Evolutionary conservation across 2,329 filamentous ascomycete species (phyloP).

Genomic region (Fusarium tuaranense): DNA sequence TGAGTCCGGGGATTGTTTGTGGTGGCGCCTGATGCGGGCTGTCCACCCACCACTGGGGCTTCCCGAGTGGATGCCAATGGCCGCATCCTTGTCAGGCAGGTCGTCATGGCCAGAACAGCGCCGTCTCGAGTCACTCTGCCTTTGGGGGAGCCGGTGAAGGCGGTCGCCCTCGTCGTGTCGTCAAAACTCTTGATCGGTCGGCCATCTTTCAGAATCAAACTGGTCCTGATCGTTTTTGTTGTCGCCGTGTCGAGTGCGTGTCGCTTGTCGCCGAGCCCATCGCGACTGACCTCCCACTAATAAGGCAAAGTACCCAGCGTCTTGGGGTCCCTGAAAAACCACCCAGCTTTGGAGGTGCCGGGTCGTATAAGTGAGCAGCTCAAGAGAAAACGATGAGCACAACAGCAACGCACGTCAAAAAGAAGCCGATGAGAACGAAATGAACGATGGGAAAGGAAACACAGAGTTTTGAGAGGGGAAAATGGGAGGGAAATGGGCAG

Average conservation of each 20-base stretch:
- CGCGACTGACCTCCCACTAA: conserved; percentile 23
- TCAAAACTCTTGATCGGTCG: conserved; percentile 18
- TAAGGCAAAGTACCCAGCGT: conserved; percentile 16
- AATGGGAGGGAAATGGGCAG: conserved; percentile 45
- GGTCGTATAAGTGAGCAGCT: conserved; percentile 43
- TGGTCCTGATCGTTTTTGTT: conserved; percentile 13
- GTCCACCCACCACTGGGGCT: conserved; percentile 46
- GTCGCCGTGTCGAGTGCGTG: conserved; percentile 7
- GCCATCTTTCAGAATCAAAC: conserved; percentile 1
- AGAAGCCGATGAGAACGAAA: conserved; percentile 11
- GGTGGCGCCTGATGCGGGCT: conserved; percentile 47
- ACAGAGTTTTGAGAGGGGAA: conserved; percentile 37
- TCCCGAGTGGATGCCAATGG: conserved; percentile 46
- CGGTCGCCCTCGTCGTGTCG: conserved; percentile 27
- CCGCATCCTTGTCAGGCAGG: conserved; percentile 45
- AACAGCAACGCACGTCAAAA: conserved; percentile 38
- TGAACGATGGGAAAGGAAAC: conserved; percentile 30
- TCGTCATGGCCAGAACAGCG: conserved; percentile 44
- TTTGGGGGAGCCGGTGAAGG: conserved; percentile 35
- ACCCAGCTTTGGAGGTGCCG: conserved; percentile 34
- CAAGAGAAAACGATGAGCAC: conserved; percentile 24
- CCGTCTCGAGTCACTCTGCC: conserved; percentile 42
- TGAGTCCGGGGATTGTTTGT: conserved; percentile 44
- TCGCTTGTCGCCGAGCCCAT: conserved; percentile 5
- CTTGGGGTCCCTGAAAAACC: conserved; percentile 39